Evolutionary conservation across 1,284 basidiomycete species (phyloP), one percentile per base, ranked within the genome.

Genomic region (Marasmius fiardii): DNA sequence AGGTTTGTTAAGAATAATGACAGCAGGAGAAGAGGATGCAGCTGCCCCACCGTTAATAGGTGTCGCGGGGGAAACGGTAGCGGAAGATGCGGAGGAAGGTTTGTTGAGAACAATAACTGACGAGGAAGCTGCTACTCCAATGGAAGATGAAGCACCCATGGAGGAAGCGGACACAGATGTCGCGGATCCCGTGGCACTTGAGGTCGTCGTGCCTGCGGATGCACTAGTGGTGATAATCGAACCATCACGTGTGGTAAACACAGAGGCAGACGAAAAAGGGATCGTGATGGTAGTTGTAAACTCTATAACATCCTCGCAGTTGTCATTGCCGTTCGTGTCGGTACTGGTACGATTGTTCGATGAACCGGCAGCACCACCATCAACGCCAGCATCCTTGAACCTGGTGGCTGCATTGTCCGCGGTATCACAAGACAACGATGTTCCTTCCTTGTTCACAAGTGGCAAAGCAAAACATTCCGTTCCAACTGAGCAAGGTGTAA

Each of bases 401-500:
- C 77, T 72, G 3, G 68, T 62, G 4, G 63, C 53, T 2, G 76
- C 78, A 62, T 80, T 80, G 4, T 55, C 63, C 52, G 70, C 43
- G 3, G 71, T 73, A 45, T 76, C 75, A 64, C 83, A 85, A 37
- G 70, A 62, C 43, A 83, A 59, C 59, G 68, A 74, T 0, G 79
- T 80, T 20, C 82, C 82, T 18, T 74, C 63, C 55, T 72, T 74
- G 62, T 79, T 77, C 24, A 81, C 74, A 39, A 81, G 70, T 0
- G 83, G 83, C 28, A 84, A 73, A 1, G 80, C 80, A 53, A 76
- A 72, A 64, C 83, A 85, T 14, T 63, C 66, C 3, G 71, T 67
- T 18, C 67, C 71, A 20, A 59, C 60, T 5, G 72, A 55, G 67
- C 83, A 85, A 10, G 50, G 47, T 6, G 57, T 58, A 21, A 58